Conservation (phyloP, 129 eudicot genomes). For the Oenanthe sinensis region DNA sequence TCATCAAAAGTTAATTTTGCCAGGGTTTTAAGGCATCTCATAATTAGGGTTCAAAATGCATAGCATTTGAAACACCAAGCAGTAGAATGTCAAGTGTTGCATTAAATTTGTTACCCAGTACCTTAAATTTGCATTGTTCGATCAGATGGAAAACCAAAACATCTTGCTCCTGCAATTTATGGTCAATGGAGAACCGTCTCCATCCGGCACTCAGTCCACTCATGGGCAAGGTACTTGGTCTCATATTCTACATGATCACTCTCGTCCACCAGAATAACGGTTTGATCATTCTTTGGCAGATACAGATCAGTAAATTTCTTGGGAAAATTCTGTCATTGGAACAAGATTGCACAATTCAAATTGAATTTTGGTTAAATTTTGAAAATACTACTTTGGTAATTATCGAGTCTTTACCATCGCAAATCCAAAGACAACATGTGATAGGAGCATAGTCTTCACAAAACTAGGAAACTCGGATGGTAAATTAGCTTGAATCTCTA, state of each 20-base stretch:
- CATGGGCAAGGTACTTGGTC: conserved; percentile 36
- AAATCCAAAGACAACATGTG: conserved; percentile 63
- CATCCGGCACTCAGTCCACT: conserved; percentile 57
- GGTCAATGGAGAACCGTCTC: conserved; percentile 58
- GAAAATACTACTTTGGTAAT: background rate
- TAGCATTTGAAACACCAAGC: background rate
- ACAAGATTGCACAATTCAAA: background rate
- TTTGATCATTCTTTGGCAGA: conserved; percentile 44
- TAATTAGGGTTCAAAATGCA: background rate
- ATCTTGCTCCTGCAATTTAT: conserved; percentile 47
- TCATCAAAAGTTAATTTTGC: too few relatives aligned
- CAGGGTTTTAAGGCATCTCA: background rate
- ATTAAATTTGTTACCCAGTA: background rate
- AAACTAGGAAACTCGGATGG: conserved; percentile 36
- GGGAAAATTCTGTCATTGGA: conserved; percentile 37
- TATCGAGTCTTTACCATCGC: conserved; percentile 42
- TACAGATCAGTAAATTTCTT: conserved; percentile 30
- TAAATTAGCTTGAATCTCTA: conserved; percentile 39
- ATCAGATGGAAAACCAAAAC: conserved; percentile 44
- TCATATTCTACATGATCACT: conserved; percentile 19
- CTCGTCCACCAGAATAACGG: conserved; percentile 47
- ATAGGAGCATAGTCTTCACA: conserved; percentile 57
- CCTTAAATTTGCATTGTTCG: conserved; percentile 46
- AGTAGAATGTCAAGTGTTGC: background rate
- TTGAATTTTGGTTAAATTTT: background rate